Evolutionary conservation across 257 asterid species (phyloP), one percentile per base, ranked within the genome.

Genomic region (Salvia splendens): DNA sequence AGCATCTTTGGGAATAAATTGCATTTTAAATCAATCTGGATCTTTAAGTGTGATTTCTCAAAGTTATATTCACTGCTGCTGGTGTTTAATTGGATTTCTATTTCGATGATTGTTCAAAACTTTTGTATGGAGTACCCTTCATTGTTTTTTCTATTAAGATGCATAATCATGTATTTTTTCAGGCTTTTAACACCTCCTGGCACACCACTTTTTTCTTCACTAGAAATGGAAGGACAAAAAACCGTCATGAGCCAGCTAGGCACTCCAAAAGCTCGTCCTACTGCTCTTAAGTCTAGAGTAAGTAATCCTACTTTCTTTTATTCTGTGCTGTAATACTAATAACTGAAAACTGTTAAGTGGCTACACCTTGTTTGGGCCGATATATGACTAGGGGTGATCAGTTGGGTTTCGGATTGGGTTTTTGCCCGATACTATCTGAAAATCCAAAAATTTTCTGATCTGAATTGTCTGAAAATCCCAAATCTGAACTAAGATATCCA

Each of bases 121-220:
- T 24, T 42, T 24, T 20, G 57, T 48, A 5, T 38, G 32, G 32
- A 51, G 16, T 52, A 15, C 16, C 46, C 15, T 73, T 73, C 65
- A 20, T 36, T 42, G 20, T 49, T 61, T 32, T 8, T 58, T 52
- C 56, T 17, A 35, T 42, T 30, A 61, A 67, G 61, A 67, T 48
- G 32, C 46, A 16, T 65, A 16, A 20, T 35, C 52, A 75, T 64
- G 65, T 50, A 53, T 51, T 30, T 24, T 75, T 77, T 76, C 95
- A 94, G 99, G 99, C 97, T 94, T 67, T 75, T 94, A 60, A 88
- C 99, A 17, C 99, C 99, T 78, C 99, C 99, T 7, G 95, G 99
- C 24, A 94, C 99, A 73, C 99, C 99, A 20, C 97, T 91, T 81
- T 94, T 91, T 72, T 95, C 99, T 51, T 91, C 97, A 65, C 80